Conservation (phyloP, 345 rosid species). For the Rubroshorea leprosula region DNA sequence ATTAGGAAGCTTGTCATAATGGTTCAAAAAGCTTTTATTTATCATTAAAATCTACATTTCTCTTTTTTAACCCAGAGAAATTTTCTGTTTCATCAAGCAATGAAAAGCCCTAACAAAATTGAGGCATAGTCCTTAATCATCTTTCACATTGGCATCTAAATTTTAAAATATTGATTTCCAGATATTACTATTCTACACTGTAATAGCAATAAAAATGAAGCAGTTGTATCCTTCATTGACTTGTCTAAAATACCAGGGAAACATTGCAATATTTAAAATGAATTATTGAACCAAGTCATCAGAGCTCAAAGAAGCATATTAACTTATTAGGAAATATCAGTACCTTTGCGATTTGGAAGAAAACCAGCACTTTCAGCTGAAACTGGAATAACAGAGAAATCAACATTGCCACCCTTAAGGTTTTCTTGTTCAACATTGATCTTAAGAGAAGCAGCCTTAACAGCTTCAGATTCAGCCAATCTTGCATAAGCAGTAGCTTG, state of each 20-base stretch:
- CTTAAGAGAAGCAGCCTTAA: slow-evolving; percentile 24
- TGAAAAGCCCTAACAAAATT: too few relatives aligned
- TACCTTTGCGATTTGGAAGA: slow-evolving; percentile 60
- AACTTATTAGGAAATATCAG: not conserved
- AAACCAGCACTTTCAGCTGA: slow-evolving; percentile 85
- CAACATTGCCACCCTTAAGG: slow-evolving; percentile 26
- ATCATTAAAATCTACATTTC: too few relatives aligned
- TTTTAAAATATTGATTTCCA: too few relatives aligned
- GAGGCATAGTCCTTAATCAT: too few relatives aligned
- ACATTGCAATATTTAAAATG: not conserved
- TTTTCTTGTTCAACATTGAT: slow-evolving; percentile 23
- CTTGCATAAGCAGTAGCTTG: slow-evolving; percentile 64
- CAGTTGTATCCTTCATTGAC: too few relatives aligned
- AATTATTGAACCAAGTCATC: not conserved
- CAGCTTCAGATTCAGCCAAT: slow-evolving; percentile 46
- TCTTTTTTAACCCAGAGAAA: too few relatives aligned
- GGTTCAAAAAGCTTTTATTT: too few relatives aligned
- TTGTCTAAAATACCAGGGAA: not conserved
- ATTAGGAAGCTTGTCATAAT: too few relatives aligned
- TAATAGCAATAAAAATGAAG: not conserved
- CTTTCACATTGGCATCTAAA: too few relatives aligned
- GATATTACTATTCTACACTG: too few relatives aligned
- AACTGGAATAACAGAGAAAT: slow-evolving; percentile 56
- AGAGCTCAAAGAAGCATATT: not conserved
- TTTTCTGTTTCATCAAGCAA: too few relatives aligned